Base-by-base conservation (phyloP, 805 yeast genomes). In the Debaryomyces tyrocola region DNA sequence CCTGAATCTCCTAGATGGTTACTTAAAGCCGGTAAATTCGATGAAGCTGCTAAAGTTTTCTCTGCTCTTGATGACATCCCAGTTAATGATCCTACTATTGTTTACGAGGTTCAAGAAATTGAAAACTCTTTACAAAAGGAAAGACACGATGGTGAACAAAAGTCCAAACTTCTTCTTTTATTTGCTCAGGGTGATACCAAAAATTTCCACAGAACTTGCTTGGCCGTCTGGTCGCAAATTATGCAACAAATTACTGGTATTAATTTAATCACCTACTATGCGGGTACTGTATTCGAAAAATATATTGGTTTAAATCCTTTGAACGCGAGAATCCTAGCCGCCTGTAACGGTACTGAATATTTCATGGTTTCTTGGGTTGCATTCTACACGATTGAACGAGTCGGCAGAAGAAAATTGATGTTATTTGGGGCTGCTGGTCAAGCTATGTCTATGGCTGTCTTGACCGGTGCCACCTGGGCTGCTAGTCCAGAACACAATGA, bases 181-280 rank as follows among this genome's bases (percentile, higher is more conserved):
- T 60, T 74, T 45, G 57, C 59, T 11, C 73, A 70, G 46, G 80
- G 78, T 33, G 63, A 69, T 40, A 71, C 70, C 45, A 63, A 71
- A 47, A 69, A 76, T 50, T 77, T 78, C 59, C 83, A 78, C 45
- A 64, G 83, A 50, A 60, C 67, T 14, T 60, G 66, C 52, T 64
- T 79, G 34, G 78, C 74, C 2, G 59, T 62, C 11, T 68, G 74
- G 67, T 60, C 70, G 3, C 81, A 77, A 47, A 57, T 71, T 39
- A 62, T 77, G 62, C 81, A 76, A 55, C 82, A 77, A 51, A 67
- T 79, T 45, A 65, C 74, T 43, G 82, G 79, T 49, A 75, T 73
- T 53, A 78, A 75, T 50, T 72, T 77, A 48, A 71, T 68, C 50
- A 69, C 74, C 12, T 67, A 70, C 54, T 72, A 70, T 45, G 74